A percentile compares a stretch with the other conserved stretches of the same genome.
Conservation (phyloP, 2,329 filamentous ascomycete genomes). For the Sphaerostilbella broomeana region DNA sequence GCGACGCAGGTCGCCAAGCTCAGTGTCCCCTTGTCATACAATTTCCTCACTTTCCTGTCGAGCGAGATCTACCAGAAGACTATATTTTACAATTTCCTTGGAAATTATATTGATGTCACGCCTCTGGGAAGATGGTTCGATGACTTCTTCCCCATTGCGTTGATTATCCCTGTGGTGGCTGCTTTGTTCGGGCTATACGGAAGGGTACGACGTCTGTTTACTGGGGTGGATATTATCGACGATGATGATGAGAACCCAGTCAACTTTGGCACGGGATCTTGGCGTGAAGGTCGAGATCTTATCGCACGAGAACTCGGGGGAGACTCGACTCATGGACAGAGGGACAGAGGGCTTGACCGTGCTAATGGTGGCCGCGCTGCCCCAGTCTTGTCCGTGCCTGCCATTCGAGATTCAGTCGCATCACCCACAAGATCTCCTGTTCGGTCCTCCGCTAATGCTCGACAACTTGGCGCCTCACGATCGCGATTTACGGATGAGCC, state of each 20-base stretch:
- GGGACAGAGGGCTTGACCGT: slow-evolving; percentile 40
- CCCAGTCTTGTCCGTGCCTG: slow-evolving; percentile 42
- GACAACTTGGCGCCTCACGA: slow-evolving; percentile 23
- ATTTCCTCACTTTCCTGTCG: slow-evolving; percentile 88
- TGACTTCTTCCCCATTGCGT: slow-evolving; percentile 79
- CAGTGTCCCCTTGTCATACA: slow-evolving; percentile 88
- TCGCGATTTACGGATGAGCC: slow-evolving; percentile 40
- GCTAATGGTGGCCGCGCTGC: slow-evolving; percentile 31
- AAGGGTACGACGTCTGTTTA: slow-evolving; percentile 70
- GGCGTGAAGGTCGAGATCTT: slow-evolving; percentile 85
- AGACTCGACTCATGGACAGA: slow-evolving; percentile 46
- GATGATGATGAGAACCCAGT: slow-evolving; percentile 60
- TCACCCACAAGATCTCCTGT: slow-evolving; percentile 36
- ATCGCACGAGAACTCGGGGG: slow-evolving; percentile 80
- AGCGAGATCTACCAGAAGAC: slow-evolving; percentile 66
- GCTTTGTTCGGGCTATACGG: slow-evolving; percentile 88
- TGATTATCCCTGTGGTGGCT: slow-evolving; percentile 77
- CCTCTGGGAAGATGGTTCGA: slow-evolving; percentile 78
- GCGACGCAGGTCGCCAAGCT: slow-evolving; percentile 86
- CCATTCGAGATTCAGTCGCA: slow-evolving; percentile 28
- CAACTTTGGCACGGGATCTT: slow-evolving; percentile 70
- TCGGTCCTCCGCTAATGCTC: slow-evolving; percentile 23
- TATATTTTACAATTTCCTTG: slow-evolving; percentile 82
- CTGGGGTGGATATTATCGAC: slow-evolving; percentile 66
- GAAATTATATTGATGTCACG: slow-evolving; percentile 75